phyloP scores from a whole-genome alignment of 1,139 yeast species.

The Protomyces inouyei region DNA sequence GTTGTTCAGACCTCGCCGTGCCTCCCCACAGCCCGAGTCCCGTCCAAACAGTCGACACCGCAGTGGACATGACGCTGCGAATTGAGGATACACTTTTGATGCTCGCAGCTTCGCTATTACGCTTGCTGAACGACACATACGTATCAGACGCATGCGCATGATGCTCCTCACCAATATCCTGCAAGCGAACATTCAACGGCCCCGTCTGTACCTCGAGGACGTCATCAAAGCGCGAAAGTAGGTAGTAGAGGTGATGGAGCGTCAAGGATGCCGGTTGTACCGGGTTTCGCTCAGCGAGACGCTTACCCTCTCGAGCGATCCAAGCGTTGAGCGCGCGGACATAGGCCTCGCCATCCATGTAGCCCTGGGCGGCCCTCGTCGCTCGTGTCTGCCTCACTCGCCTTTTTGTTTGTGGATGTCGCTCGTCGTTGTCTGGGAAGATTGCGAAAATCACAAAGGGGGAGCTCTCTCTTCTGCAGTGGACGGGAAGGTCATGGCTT shows the following conservation, averaged over 20 bases:
- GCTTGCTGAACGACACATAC: constrained; percentile 47
- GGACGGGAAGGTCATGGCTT: too few species aligned
- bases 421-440: too few species aligned
- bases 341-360: constrained; percentile 24
- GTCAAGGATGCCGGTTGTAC: constrained; percentile 38
- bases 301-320: constrained; percentile 18
- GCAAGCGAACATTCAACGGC: constrained; percentile 56
- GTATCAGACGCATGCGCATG: background rate
- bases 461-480: too few species aligned
- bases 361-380: background rate
- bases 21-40: constrained; percentile 32
- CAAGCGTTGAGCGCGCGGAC: constrained; percentile 13
- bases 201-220: constrained; percentile 54
- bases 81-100: constrained; percentile 60
- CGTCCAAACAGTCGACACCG: constrained; percentile 43
- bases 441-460: too few species aligned
- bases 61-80: constrained; percentile 49
- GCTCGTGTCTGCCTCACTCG: too few species aligned
- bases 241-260: constrained; percentile 58
- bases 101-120: constrained; percentile 55
- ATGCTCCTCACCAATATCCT: constrained; percentile 48
- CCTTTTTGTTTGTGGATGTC: too few species aligned
- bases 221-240: constrained; percentile 55
- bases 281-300: constrained; percentile 19
- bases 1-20: constrained; percentile 4